Percentiles rank a stretch among this genome's conserved stretches.
Evolutionary conservation across 805 yeast genomes (phyloP).

Genomic region (Ogataea paraovalis): DNA sequence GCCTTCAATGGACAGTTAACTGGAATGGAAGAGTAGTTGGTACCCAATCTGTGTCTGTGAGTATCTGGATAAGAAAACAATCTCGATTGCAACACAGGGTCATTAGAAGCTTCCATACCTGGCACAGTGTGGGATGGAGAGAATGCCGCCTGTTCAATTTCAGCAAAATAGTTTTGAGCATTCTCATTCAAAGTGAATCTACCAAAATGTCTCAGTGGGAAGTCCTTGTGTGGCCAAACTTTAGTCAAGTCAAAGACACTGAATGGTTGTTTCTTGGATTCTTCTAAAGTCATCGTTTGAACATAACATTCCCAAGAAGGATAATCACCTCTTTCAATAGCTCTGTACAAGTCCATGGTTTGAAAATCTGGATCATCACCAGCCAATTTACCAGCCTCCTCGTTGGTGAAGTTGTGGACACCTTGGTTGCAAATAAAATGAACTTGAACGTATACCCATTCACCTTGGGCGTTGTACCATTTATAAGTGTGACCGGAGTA

Average conservation of each 20-base stretch:
- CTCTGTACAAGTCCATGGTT: slow-evolving; percentile 73
- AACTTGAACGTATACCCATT: slow-evolving; percentile 75
- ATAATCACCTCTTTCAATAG: slow-evolving; percentile 70
- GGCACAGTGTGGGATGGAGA: slow-evolving; percentile 85
- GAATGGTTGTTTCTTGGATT: slow-evolving; percentile 71
- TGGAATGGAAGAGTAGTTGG: slow-evolving; percentile 81
- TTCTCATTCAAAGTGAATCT: slow-evolving; percentile 74
- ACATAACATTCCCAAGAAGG: slow-evolving; percentile 86
- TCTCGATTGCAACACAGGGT: slow-evolving; percentile 80
- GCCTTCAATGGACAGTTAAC: slow-evolving; percentile 76
- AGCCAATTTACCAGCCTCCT: slow-evolving; percentile 62
- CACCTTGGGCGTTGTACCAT: slow-evolving; percentile 72
- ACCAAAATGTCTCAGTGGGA: slow-evolving; percentile 85
- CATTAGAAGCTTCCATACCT: slow-evolving; percentile 77
- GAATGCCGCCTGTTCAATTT: slow-evolving; percentile 81
- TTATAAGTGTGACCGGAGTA: slow-evolving; percentile 83
- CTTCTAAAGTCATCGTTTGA: slow-evolving; percentile 81
- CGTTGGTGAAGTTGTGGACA: slow-evolving; percentile 46
- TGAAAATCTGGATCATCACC: slow-evolving; percentile 82
- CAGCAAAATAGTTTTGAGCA: slow-evolving; percentile 84
- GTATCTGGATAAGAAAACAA: slow-evolving; percentile 82
- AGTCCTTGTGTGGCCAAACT: slow-evolving; percentile 86
- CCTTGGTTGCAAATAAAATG: slow-evolving; percentile 65
- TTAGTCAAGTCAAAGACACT: slow-evolving; percentile 88
- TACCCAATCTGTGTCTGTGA: slow-evolving; percentile 76